Evolutionary conservation across 495 filamentous ascomycete genomes (phyloP), one percentile per base, ranked within the genome.

Genomic region (Aspergillus wentii): DNA sequence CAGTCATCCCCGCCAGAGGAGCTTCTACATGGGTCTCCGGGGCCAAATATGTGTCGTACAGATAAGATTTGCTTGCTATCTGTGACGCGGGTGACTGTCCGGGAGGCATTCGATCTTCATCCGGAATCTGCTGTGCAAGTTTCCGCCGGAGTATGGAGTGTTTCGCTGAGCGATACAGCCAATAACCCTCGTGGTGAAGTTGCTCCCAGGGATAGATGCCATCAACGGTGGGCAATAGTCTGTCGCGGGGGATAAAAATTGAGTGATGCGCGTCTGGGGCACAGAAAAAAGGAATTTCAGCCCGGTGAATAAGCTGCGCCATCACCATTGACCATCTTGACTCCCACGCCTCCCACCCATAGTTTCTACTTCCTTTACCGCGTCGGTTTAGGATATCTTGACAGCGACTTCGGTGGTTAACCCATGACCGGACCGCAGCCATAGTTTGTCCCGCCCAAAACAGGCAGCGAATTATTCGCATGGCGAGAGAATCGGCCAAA

Each of bases 331-430:
- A 79, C 88, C 88, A 94, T 38, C 82, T 73, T 15, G 87, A 76
- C 56, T 91, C 80, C 88, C 88, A 94, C 2, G 87, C 86, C 49
- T 86, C 76, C 86, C 86, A 94, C 6, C 84, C 83, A 58, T 91
- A 92, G 42, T 83, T 87, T 22, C 74, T 74, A 10, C 87, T 82
- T 4, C 90, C 90, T 36, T 85, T 86, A 1, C 87, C 90, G 40
- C 83, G 78, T 17, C 86, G 78, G 43, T 94, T 85, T 10, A 95
- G 61, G 16, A 96, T 69, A 49, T 84, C 83, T 26, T 72, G 67
- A 43, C 87, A 78, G 45, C 78, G 79, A 23, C 75, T 68, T 38
- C 80, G 74, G 52, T 95, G 90, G 19, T 64, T 64, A 17, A 77
- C 71, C 88, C 89, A 96, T 29, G 79, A 75, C 30, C 83, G 78